Evolutionary conservation across 2,329 filamentous ascomycete species (phyloP).

Genomic region (Dothistroma pini): DNA sequence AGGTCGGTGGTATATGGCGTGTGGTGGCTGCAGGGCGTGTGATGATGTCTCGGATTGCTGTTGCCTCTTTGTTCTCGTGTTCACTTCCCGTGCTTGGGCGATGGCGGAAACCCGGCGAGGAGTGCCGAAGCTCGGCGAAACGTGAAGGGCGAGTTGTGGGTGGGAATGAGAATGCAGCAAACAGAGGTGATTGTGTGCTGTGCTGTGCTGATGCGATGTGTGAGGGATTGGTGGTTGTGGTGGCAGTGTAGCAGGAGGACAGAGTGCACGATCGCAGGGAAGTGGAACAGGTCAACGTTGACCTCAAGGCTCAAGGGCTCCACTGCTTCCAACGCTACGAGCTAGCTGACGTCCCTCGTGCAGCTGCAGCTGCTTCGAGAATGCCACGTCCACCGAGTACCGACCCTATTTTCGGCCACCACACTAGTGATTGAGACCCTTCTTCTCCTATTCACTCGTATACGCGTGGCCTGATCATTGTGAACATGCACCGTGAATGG

Average conservation of each 20-base stretch:
- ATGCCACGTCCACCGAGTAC: not conserved
- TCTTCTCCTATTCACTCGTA: not conserved
- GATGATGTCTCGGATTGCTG: not conserved
- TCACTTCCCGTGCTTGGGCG: not conserved
- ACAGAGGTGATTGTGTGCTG: not conserved
- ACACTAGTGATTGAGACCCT: not conserved
- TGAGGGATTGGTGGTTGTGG: not conserved
- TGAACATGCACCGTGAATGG: not conserved
- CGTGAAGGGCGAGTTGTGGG: not conserved
- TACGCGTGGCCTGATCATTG: not conserved
- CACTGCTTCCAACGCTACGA: not conserved
- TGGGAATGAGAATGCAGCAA: not conserved
- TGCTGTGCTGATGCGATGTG: not conserved
- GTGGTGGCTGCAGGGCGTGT: not conserved
- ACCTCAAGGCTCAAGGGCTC: not conserved
- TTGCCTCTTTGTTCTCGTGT: slow-evolving; percentile 10
- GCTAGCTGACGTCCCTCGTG: slow-evolving; percentile 1
- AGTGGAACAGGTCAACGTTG: not conserved
- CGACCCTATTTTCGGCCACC: not conserved
- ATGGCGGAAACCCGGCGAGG: not conserved
- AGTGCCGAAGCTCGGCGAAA: not conserved
- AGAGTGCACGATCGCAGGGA: not conserved
- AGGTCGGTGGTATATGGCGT: not conserved
- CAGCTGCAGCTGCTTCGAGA: not conserved
- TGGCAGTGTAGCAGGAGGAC: not conserved